Evolutionary conservation across 2,329 filamentous ascomycete genomes (phyloP), one percentile per base, ranked within the genome.

Genomic region (Falciphora oryzae): DNA sequence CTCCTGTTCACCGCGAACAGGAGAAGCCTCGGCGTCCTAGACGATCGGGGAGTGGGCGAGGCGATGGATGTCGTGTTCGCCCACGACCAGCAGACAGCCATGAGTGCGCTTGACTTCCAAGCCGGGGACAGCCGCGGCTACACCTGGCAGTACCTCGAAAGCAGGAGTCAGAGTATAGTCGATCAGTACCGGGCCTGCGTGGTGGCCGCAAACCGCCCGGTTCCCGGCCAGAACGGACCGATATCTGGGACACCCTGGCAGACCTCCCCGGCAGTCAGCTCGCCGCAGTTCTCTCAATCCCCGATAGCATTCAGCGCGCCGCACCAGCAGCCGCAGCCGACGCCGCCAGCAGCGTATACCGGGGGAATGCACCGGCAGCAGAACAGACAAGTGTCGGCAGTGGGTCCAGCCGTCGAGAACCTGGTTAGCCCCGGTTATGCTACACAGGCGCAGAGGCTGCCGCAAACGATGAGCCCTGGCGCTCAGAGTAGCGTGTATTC

Each of bases 1-100:
- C 69, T 73, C 11, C 32, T 77, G 6, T 77, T 75, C 59, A 72
- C 70, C 1, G 67, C 69, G 2, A 71, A 69, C 4, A 67, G 73
- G 31, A 68, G 73, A 59, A 66, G 65, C 8, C 61, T 75, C 18
- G 69, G 68, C 0, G 64, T 75, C 8, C 16, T 35, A 7, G 62
- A 63, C 0, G 69, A 74, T n/a, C 65, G 64, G 3, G 44, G 57
- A 0, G 27, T 69, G 1, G 67, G 66, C 18, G 16, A 1, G 2
- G 60, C 66, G 22, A 65, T 73, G 18, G 71, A 75, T 2, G 28
- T 57, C 0, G 53, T 67, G 1, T 74, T 75, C 58, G 27, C 32
- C 2, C 32, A 65, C 0, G 73, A 75, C 63, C 72, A 72, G 59
- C 61, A 57, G 11, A 57, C 57, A 0, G 69, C 53, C 32, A 27